Evolutionary conservation across 257 asterid species (phyloP).

Genomic region (Rehmannia glutinosa): DNA sequence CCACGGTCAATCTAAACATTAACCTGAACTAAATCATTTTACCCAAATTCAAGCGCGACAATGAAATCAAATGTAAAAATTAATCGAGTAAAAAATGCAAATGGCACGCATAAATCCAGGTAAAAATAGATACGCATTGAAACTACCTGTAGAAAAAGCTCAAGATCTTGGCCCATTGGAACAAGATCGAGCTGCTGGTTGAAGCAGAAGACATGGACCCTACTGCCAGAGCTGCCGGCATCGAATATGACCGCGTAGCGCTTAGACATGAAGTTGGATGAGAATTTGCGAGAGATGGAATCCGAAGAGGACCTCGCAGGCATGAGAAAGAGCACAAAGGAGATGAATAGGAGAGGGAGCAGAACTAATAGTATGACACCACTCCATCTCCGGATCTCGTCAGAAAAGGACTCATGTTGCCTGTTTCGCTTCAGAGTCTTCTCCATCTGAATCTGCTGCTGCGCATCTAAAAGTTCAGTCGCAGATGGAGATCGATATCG

Average conservation of each 20-base stretch:
- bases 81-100: background rate
- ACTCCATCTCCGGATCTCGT: slow-evolving; percentile 68
- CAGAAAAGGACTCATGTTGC: slow-evolving; percentile 43
- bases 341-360: slow-evolving; percentile 51
- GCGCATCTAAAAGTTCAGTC: slow-evolving; percentile 75
- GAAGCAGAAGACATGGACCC: slow-evolving; percentile 88
- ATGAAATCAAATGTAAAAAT: background rate
- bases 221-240: slow-evolving; percentile 92
- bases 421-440: slow-evolving; percentile 56
- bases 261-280: slow-evolving; percentile 36
- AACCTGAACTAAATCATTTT: background rate
- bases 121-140: background rate
- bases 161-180: slow-evolving; percentile 75
- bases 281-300: slow-evolving; percentile 32
- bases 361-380: slow-evolving; percentile 61
- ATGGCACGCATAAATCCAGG: background rate
- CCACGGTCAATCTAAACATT: background rate
- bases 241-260: slow-evolving; percentile 80
- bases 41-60: background rate
- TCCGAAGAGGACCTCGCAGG: slow-evolving; percentile 32
- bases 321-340: slow-evolving; percentile 44
- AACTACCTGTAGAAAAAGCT: slow-evolving; percentile 63
- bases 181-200: slow-evolving; percentile 64
- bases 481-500: slow-evolving; percentile 96
- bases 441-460: slow-evolving; percentile 64